Conservation (phyloP, 1,284 basidiomycete genomes). For the Kwoniella shivajii region DNA sequence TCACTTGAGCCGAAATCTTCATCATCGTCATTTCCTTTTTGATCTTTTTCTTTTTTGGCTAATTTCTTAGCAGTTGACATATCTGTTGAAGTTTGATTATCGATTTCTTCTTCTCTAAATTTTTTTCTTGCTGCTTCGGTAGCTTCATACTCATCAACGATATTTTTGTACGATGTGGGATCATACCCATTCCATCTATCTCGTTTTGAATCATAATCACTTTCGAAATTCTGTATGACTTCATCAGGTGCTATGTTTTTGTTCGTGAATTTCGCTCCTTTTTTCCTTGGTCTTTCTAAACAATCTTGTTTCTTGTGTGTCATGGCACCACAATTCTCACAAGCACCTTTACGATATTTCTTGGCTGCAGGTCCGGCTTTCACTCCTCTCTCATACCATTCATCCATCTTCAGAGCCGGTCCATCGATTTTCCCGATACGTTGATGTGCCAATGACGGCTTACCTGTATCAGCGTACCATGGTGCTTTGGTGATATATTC, state of each 20-base stretch:
- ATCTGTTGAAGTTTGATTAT: constrained; percentile 86
- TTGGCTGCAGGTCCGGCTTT: constrained; percentile 86
- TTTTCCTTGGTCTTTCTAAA: constrained; percentile 92
- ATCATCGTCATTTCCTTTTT: constrained; percentile 62
- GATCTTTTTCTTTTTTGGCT: constrained; percentile 73
- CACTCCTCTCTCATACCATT: constrained; percentile 90
- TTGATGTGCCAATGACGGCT: constrained; percentile 91
- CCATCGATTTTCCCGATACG: constrained; percentile 67
- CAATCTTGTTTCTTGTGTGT: constrained; percentile 91
- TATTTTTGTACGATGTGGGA: constrained; percentile 75
- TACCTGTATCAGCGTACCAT: constrained; percentile 93
- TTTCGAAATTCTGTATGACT: constrained; percentile 72
- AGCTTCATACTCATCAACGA: constrained; percentile 93
- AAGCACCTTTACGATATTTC: constrained; percentile 96
- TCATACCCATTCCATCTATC: constrained; percentile 99
- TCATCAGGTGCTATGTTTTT: constrained; percentile 91
- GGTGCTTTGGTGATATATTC: constrained; percentile 95
- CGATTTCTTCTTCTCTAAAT: constrained; percentile 92
- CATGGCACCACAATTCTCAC: constrained; percentile 97
- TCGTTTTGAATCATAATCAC: constrained; percentile 92
- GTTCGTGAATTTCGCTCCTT: constrained; percentile 91
- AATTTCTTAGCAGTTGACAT: constrained; percentile 77
- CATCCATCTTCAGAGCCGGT: constrained; percentile 70
- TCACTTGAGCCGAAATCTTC: constrained; percentile 97
- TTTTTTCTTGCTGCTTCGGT: constrained; percentile 87